phyloP scores from a whole-genome alignment of 176 grass and related monocot genomes.

The Chloris gayana region DNA sequence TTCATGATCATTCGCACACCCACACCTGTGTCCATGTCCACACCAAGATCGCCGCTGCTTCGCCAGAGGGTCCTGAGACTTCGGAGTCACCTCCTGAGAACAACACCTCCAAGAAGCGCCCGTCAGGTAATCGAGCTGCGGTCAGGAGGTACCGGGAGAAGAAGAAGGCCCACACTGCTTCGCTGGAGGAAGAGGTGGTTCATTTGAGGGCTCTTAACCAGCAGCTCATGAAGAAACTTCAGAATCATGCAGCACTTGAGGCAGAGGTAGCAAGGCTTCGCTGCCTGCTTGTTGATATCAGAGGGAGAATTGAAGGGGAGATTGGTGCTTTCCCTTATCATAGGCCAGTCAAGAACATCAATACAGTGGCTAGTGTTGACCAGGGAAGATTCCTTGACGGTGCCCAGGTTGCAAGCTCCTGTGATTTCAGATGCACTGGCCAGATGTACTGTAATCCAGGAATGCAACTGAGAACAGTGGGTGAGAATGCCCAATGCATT shows the following conservation, averaged over 20 bases:
- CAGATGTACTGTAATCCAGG: constrained; percentile 68
- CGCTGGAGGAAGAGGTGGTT: constrained; percentile 60
- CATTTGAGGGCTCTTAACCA: constrained; percentile 50
- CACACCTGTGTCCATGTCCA: constrained; percentile 81
- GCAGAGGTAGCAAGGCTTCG: constrained; percentile 62
- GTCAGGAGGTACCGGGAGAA: constrained; percentile 79
- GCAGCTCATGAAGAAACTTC: constrained; percentile 65
- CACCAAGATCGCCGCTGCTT: constrained; percentile 60
- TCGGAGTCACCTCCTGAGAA: constrained; percentile 36
- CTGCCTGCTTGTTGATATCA: constrained; percentile 72
- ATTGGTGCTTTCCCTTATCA: constrained; percentile 87
- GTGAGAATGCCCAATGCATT: constrained; percentile 49
- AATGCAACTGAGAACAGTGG: constrained; percentile 28
- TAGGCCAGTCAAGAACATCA: constrained; percentile 43
- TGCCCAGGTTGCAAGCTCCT: constrained; percentile 63
- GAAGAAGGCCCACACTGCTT: constrained; percentile 62
- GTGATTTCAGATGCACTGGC: constrained; percentile 77
- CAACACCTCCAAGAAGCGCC: constrained; percentile 50
- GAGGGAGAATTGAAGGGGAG: constrained; percentile 77
- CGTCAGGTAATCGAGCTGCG: constrained; percentile 54
- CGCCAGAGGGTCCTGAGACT: constrained; percentile 32
- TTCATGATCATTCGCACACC: constrained; percentile 53
- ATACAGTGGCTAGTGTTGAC: constrained; percentile 23
- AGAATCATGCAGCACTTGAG: constrained; percentile 57
- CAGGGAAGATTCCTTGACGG: constrained; percentile 42